Base-by-base conservation (phyloP, 495 filamentous ascomycete genomes). In the Aspergillus nanangensis region DNA sequence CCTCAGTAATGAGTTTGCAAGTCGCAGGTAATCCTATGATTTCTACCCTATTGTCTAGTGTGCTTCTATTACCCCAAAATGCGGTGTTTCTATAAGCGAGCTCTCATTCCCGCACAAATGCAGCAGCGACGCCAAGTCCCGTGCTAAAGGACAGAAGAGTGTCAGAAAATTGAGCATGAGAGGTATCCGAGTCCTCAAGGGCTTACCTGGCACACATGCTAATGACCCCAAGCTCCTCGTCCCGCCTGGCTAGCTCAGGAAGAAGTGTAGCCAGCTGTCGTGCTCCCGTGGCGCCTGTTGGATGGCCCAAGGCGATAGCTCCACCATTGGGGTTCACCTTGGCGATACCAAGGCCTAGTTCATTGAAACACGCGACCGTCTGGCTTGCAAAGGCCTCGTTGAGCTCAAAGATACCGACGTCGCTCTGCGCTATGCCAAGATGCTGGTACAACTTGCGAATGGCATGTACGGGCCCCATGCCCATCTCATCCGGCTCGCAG, bases 361-460 rank as follows among this genome's bases (percentile, higher is more conserved):
- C 78, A 41, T 88, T 75, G 19, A 81, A 62, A 67, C 86, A 90
- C 70, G 92, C 90, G 7, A 93, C 83, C 2, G 84, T 86, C 87
- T 93, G 93, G 41, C 80, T 86, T 11, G 89, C 89, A 57, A 95
- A 95, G 0, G 90, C 90, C 76, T 95, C 90, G 64, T 95, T 95
- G 55, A 95, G 62, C 73, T 95, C 90, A 45, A 92, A 75, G 11
- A 95, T 69, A 53, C 93, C 90, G 41, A 87, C 71, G 43, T 95
- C 90, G 40, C 80, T 71, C 11, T 90, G 63, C 5, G 72, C 73
- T 52, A 95, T 61, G 49, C 78, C 77, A 71, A 77, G 77, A 65
- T 90, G 81, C 50, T 67, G 66, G 39, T 92, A 75, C 17, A 95
- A 72, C 72, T 92, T 93, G 38, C 85, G 87, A 52, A 95, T 90